Conservation (phyloP, 352 stramenopile genomes). For the Phytopythium sindhum region DNA sequence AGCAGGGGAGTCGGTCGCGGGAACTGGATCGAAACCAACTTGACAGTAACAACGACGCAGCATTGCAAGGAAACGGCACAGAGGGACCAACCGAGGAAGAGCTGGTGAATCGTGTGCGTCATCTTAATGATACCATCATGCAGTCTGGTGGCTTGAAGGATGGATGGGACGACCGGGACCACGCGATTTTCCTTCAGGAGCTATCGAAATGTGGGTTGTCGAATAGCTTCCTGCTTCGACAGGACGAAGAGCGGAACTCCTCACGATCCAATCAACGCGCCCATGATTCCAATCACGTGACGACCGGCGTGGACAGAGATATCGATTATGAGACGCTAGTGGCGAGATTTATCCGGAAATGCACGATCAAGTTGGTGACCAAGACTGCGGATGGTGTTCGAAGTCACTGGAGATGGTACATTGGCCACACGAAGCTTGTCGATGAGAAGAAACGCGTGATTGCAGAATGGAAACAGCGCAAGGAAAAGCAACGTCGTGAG, state of each 20-base stretch:
- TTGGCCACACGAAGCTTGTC: slow-evolving; percentile 42
- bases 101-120: slow-evolving; percentile 44
- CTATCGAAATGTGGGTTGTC: slow-evolving; percentile 45
- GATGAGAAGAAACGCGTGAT: slow-evolving; percentile 65
- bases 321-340: slow-evolving; percentile 43
- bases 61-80: not conserved
- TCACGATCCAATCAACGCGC: slow-evolving; percentile 12
- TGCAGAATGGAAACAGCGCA: slow-evolving; percentile 47
- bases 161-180: slow-evolving; percentile 59
- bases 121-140: slow-evolving; percentile 50
- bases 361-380: slow-evolving; percentile 48
- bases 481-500: slow-evolving; percentile 41
- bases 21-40: not conserved
- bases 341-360: slow-evolving; percentile 47
- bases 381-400: slow-evolving; percentile 50
- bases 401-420: slow-evolving; percentile 68
- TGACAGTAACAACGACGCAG: slow-evolving; percentile 5
- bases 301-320: not conserved
- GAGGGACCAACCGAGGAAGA: slow-evolving; percentile 20
- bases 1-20: not conserved
- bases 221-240: slow-evolving; percentile 36
- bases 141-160: slow-evolving; percentile 48
- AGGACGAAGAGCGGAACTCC: not conserved
- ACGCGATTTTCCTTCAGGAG: slow-evolving; percentile 36
- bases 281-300: slow-evolving; percentile 1